phyloP scores from a whole-genome alignment of 1,139 yeast species.

The Geotrichum cucujoidarum region DNA sequence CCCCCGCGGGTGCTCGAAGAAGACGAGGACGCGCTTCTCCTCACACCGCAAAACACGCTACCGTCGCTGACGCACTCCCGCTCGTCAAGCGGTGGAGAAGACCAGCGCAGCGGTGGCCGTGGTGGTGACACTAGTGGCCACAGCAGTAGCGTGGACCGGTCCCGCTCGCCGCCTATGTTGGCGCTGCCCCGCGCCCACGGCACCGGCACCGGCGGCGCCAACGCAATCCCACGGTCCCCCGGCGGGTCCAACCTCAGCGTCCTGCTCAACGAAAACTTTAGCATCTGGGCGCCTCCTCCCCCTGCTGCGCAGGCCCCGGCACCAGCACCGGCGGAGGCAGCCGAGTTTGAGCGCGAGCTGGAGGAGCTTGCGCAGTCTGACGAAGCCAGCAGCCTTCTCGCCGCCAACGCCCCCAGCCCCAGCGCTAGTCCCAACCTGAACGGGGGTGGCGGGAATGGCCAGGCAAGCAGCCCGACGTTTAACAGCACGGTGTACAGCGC shows the following conservation, averaged over 20 bases:
- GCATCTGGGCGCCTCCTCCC: constrained; percentile 10
- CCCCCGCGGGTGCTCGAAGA: no score
- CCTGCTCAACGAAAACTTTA: constrained; percentile 7
- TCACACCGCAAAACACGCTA: neutral
- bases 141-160: no score
- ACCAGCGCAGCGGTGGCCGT: no score
- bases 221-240: neutral
- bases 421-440: neutral
- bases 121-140: no score
- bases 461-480: neutral
- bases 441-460: neutral
- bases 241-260: constrained; percentile 7
- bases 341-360: neutral
- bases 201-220: no score
- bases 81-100: neutral
- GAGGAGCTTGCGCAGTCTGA: neutral
- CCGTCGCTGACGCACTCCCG: constrained; percentile 1
- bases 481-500: neutral
- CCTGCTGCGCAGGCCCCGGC: neutral
- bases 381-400: neutral
- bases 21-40: neutral
- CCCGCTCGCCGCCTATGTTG: no score
- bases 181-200: no score
- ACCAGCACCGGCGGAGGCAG: neutral
- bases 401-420: neutral